Base-by-base conservation (phyloP, 352 stramenopile genomes). In the Globisporangium perplexum region DNA sequence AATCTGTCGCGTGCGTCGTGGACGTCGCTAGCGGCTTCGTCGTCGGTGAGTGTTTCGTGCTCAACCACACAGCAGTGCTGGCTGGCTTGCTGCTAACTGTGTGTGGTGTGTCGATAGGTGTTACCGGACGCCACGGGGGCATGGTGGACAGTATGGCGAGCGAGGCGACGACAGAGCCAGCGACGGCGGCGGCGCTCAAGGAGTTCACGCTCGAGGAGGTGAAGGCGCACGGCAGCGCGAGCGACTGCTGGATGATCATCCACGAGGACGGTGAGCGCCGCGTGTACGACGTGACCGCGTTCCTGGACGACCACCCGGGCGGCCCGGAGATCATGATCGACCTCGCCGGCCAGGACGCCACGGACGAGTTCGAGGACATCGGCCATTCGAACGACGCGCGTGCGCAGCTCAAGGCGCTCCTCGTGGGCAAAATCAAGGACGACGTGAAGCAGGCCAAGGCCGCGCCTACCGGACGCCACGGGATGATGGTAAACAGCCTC, bases 241-340 rank as follows among this genome's bases (percentile, higher is more conserved):
- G 86, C 58, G 84, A 96, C 65, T 92, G 80, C 74, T 96, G 84
- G 84, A 80, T 96, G 66, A 79, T 96, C 63, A 77, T 94, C 58
- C 67, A 72, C 35, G 68, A 81, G 6, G 68, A 83, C 12, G 84
- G 84, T 46, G 50, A 83, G 14, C 73, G 73, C 61, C 97, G 98
- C 72, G 96, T 99, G 23, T 99, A 99, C 71, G 94, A 99, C 69
- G 92, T 99, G 35, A 98, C 95, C 22, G 83, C 85, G 50, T 99
- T 99, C 78, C 77, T 99, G 50, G 95, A 99, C 64, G 95, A 99
- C 71, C 97, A 99, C 76, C 97, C 97, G n/a, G 97, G 97, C 68
- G 97, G 97, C 50, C 90, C 96, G 10, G 96, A 99, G 77, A 96
- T 99, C 56, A 90, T 99, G 66, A 71, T 98, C 49, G 96, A 98